Evolutionary conservation across 257 asterid species (phyloP).

Genomic region (Scutellaria minor): DNA sequence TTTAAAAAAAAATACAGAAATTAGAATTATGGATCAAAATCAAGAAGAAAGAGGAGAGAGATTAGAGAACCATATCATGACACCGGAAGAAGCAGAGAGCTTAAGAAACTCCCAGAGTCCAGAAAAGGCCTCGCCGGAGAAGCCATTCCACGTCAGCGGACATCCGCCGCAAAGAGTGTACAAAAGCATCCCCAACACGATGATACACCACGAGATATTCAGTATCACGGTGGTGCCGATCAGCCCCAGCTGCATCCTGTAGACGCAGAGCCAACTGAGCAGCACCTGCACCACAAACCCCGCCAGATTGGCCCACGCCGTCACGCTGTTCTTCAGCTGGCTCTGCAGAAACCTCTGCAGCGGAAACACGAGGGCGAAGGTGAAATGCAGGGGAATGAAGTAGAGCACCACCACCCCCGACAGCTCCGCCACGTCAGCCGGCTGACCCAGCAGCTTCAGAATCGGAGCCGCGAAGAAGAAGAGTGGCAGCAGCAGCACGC

Average conservation of each 20-base stretch:
- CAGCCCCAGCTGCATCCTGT: conserved; percentile 54
- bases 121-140: conserved; percentile 68
- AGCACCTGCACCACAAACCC: conserved; percentile 56
- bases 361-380: conserved; percentile 76
- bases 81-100: conserved; percentile 86
- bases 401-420: conserved; percentile 63
- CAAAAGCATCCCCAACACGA: conserved; percentile 48
- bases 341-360: conserved; percentile 84
- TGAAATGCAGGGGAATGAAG: conserved; percentile 77
- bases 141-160: conserved; percentile 77
- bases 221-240: conserved; percentile 63
- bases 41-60: not conserved
- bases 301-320: conserved; percentile 56
- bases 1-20: not conserved
- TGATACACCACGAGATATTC: conserved; percentile 68
- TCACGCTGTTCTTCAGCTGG: conserved; percentile 72
- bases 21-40: conserved; percentile 5
- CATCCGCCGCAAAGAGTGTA: conserved; percentile 76
- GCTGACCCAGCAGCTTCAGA: conserved; percentile 70
- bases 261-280: conserved; percentile 60
- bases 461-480: conserved; percentile 66
- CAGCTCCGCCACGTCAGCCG: conserved; percentile 74
- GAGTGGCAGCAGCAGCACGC: conserved; percentile 54
- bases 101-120: conserved; percentile 86
- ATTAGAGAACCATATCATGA: conserved; percentile 73